phyloP scores from a whole-genome alignment of 257 asterid species.

The Plantago ovata region DNA sequence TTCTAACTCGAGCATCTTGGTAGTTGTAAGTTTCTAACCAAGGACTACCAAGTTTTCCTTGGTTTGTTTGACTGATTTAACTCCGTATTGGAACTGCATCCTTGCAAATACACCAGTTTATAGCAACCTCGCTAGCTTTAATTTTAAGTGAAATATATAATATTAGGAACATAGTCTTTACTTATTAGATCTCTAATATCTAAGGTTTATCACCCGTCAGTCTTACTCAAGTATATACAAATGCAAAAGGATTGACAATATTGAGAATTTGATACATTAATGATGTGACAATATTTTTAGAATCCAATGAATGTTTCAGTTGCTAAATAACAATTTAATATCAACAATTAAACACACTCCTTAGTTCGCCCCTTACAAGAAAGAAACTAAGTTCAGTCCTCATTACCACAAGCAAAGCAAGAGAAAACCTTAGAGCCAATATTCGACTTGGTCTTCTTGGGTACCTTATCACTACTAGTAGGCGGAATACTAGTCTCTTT shows the following conservation, averaged over 20 bases:
- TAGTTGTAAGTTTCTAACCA: slow-evolving; percentile 81
- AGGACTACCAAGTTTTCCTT: slow-evolving; percentile 89
- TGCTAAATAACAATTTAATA: not conserved
- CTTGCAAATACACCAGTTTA: slow-evolving; percentile 91
- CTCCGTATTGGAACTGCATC: slow-evolving; percentile 80
- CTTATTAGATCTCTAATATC: too few relatives aligned
- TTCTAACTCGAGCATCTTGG: slow-evolving; percentile 65
- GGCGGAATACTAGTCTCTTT: too few relatives aligned
- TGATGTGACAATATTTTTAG: too few relatives aligned
- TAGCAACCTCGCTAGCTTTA: too few relatives aligned
- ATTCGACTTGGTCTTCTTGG: slow-evolving; percentile 24
- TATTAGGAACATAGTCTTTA: too few relatives aligned
- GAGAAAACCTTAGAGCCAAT: slow-evolving; percentile 41
- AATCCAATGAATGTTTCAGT: too few relatives aligned
- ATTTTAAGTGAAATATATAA: too few relatives aligned
- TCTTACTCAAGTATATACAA: too few relatives aligned
- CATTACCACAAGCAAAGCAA: slow-evolving; percentile 39
- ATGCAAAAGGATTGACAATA: too few relatives aligned
- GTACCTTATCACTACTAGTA: not conserved
- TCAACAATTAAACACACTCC: not conserved
- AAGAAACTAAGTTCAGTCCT: slow-evolving; percentile 1
- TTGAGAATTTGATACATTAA: too few relatives aligned
- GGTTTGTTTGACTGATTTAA: slow-evolving; percentile 71
- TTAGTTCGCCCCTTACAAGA: not conserved
- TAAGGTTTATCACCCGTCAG: too few relatives aligned